These are phyloP conservation scores for Pythium dissotocum DNA, from an alignment of 352 stramenopile species.

Conservation along the genomic window DNA sequence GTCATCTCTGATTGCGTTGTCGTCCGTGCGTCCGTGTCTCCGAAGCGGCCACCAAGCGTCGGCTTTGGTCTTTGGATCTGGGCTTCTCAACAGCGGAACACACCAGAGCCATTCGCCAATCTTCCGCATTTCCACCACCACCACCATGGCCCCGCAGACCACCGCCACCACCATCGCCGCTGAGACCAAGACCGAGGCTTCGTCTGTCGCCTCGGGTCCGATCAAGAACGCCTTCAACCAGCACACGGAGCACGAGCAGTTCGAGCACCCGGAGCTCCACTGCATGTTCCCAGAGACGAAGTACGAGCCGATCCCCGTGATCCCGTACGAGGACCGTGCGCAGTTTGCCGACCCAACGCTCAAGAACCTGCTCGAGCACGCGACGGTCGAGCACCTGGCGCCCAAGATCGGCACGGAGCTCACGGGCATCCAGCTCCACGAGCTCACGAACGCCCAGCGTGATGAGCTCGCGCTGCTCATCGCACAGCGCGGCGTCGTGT, in stretches of 20 bases:
- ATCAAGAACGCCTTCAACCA: not conserved
- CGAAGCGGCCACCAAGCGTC: not conserved
- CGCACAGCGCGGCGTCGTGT: conserved; percentile 19
- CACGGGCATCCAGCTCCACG: conserved; percentile 33
- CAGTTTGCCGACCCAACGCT: not conserved
- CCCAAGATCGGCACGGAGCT: conserved; percentile 34
- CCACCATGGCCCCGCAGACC: conserved; percentile 9
- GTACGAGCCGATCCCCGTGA: not conserved
- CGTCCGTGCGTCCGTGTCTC: not conserved
- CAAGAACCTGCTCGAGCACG: conserved; percentile 33
- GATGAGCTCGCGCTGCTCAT: conserved; percentile 26
- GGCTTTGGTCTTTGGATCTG: not conserved
- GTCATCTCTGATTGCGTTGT: not conserved
- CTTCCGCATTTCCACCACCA: conserved; percentile 5
- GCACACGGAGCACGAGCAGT: not conserved
- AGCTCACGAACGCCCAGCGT: conserved; percentile 32
- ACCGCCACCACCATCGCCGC: not conserved
- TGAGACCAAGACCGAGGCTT: not conserved
- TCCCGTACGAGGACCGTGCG: not conserved
- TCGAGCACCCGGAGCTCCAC: conserved; percentile 3
- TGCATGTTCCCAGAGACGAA: conserved; percentile 2
- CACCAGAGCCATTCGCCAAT: not conserved
- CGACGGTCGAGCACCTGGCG: conserved; percentile 25
- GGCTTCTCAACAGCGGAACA: not conserved
- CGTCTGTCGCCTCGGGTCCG: not conserved